Conservation (phyloP, 2,329 filamentous ascomycete species). For the Botrytis byssoidea region DNA sequence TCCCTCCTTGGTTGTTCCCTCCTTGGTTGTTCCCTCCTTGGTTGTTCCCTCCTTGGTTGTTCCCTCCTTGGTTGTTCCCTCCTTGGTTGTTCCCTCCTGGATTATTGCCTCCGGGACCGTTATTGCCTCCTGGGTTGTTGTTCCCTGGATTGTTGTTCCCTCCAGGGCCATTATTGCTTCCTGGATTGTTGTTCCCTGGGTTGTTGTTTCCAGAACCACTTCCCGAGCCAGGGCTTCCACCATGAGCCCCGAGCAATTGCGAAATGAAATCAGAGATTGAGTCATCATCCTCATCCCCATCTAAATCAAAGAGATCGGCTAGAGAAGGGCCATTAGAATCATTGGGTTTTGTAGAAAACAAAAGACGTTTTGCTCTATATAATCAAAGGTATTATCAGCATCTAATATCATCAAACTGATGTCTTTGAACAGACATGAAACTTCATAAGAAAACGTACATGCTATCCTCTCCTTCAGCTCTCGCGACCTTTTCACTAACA, state of each 20-base stretch:
- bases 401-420: neutral
- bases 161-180: neutral
- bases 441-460: neutral
- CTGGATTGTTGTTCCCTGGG: neutral
- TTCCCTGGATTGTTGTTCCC: neutral
- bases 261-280: neutral
- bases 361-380: neutral
- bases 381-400: neutral
- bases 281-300: neutral
- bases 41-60: neutral
- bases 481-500: constrained; percentile 3
- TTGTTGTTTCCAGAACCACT: neutral
- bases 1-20: neutral
- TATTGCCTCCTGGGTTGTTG: neutral
- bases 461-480: neutral
- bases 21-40: neutral
- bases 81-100: neutral
- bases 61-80: neutral
- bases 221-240: neutral
- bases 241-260: neutral
- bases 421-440: neutral
- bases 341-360: neutral
- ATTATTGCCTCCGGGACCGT: no score
- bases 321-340: neutral
- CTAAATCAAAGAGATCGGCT: neutral